A percentile compares a stretch with the other conserved stretches of the same genome.
Evolutionary conservation across 2,329 filamentous ascomycete genomes (phyloP).

Genomic region (Trichoderma simmonsii): DNA sequence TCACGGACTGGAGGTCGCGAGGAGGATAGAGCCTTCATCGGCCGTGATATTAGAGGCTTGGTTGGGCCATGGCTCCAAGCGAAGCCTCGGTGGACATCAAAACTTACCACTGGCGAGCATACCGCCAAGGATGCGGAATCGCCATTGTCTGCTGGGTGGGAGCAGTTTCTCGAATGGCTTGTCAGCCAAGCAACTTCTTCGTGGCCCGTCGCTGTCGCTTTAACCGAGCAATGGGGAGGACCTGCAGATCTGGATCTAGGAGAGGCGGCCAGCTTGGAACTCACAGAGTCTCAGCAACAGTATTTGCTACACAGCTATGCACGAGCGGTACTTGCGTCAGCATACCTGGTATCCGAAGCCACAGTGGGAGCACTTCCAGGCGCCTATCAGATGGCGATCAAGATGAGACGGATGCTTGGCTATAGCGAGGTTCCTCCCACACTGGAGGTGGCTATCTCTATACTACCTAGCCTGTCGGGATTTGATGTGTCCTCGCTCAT

Average conservation of each 20-base stretch:
- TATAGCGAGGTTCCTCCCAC: conserved; percentile 39
- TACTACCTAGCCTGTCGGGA: conserved; percentile 34
- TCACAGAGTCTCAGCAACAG: conserved; percentile 58
- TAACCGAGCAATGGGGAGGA: conserved; percentile 70
- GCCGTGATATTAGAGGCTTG: conserved; percentile 64
- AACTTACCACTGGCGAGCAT: conserved; percentile 4
- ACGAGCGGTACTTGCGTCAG: conserved; percentile 63
- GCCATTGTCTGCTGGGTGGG: conserved; percentile 60
- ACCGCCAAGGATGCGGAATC: conserved; percentile 24
- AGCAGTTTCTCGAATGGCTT: conserved; percentile 67
- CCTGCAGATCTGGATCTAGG: conserved; percentile 68
- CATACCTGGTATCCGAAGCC: conserved; percentile 63
- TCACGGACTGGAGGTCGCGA: conserved; percentile 49
- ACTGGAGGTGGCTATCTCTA: not conserved
- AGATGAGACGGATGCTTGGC: conserved; percentile 55
- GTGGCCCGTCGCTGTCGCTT: conserved; percentile 60
- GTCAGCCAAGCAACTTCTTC: conserved; percentile 54
- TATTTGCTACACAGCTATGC: conserved; percentile 64
- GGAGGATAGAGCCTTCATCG: conserved; percentile 43
- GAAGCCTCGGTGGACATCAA: conserved; percentile 51
- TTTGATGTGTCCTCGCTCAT: conserved; percentile 25
- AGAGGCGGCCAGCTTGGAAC: conserved; percentile 52
- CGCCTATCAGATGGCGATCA: conserved; percentile 58
- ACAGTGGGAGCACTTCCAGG: conserved; percentile 56
- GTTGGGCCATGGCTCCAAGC: conserved; percentile 73